Conservation (phyloP, 1,284 basidiomycete genomes). For the Abortiporus biennis region DNA sequence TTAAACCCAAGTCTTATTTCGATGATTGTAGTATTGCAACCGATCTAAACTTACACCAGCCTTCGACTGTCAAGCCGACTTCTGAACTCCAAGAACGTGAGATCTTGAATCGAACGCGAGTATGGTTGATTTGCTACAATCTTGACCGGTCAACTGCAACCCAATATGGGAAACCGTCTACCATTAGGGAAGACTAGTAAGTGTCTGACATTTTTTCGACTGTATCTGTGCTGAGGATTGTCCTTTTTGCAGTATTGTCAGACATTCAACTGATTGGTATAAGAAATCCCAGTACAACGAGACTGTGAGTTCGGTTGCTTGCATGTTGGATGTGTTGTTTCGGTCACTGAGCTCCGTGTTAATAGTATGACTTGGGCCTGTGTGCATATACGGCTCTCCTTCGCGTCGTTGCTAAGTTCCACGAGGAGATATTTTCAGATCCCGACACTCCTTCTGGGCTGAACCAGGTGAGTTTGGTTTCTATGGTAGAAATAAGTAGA, state of each 20-base stretch:
- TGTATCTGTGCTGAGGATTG: background rate
- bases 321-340: background rate
- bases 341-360: background rate
- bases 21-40: constrained; percentile 56
- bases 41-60: constrained; percentile 78
- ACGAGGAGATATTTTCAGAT: constrained; percentile 74
- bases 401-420: constrained; percentile 66
- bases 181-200: constrained; percentile 80
- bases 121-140: constrained; percentile 87
- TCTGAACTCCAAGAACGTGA: constrained; percentile 73
- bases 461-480: constrained; percentile 58
- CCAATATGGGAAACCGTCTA: constrained; percentile 83
- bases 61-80: constrained; percentile 48
- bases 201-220: constrained; percentile 15
- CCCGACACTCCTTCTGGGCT: constrained; percentile 60
- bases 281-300: constrained; percentile 58
- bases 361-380: constrained; percentile 66
- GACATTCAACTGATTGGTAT: constrained; percentile 75
- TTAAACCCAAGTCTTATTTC: background rate
- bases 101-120: constrained; percentile 71
- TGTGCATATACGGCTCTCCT: constrained; percentile 67
- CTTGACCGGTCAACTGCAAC: constrained; percentile 78
- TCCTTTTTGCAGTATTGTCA: constrained; percentile 49
- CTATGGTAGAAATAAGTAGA: no score
- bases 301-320: constrained; percentile 31